Evolutionary conservation across 805 yeast genomes (phyloP).

Genomic region (Barnettozyma wickerhamii): DNA sequence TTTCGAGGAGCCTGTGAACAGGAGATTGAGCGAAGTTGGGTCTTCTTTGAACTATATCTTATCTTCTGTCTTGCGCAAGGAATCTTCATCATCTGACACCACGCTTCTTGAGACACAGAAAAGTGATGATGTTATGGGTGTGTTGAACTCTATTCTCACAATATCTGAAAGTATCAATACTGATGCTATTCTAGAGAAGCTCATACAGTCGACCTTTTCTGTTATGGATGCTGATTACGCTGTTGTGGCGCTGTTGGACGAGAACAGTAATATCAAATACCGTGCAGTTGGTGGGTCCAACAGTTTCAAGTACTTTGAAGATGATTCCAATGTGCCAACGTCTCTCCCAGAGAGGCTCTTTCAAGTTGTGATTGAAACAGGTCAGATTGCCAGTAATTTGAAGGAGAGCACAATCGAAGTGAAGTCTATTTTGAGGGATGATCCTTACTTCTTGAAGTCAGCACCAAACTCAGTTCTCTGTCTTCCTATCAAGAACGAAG

Average conservation of each 20-base stretch:
- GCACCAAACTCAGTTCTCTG: slow-evolving; percentile 36
- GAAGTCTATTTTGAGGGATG: slow-evolving; percentile 31
- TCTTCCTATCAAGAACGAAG: slow-evolving; percentile 40
- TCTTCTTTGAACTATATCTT: slow-evolving; percentile 28
- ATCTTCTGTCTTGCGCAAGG: slow-evolving; percentile 25
- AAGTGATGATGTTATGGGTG: slow-evolving; percentile 26
- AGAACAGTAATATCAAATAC: slow-evolving; percentile 26
- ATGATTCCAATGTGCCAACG: slow-evolving; percentile 36
- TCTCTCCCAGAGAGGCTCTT: slow-evolving; percentile 42
- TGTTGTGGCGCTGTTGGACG: slow-evolving; percentile 28
- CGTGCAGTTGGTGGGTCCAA: slow-evolving; percentile 29
- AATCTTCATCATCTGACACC: slow-evolving; percentile 1
- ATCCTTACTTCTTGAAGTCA: slow-evolving; percentile 36
- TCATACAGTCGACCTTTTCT: slow-evolving; percentile 35
- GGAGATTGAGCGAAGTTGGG: slow-evolving; percentile 14
- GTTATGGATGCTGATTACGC: slow-evolving; percentile 36
- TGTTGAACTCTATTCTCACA: slow-evolving; percentile 42
- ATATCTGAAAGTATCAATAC: slow-evolving; percentile 43
- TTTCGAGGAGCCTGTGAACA: slow-evolving; percentile 23
- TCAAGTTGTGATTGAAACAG: slow-evolving; percentile 34
- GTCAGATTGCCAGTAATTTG: slow-evolving; percentile 33
- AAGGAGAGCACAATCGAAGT: slow-evolving; percentile 31
- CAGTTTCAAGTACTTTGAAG: slow-evolving; percentile 34
- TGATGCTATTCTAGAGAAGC: slow-evolving; percentile 32
- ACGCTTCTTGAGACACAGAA: slow-evolving; percentile 5